A percentile compares a stretch with the other conserved stretches of the same genome.
phyloP scores from a whole-genome alignment of 1,284 basidiomycete species.

The Malassezia cuniculi region DNA sequence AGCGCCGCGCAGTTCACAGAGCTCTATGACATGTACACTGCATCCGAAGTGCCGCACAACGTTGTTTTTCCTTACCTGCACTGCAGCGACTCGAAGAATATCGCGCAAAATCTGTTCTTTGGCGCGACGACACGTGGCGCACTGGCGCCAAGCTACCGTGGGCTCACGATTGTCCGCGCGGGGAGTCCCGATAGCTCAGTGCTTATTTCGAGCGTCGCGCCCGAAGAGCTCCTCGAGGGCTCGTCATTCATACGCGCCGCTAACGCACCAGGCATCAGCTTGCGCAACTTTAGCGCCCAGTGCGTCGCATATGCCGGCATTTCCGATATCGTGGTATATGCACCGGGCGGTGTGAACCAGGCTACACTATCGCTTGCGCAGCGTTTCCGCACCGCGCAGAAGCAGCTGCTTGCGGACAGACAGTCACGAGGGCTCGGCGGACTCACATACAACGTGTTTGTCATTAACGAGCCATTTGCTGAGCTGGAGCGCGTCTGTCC shows the following conservation, averaged over 20 bases:
- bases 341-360: constrained; percentile 31
- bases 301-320: constrained; percentile 68
- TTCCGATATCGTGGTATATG: constrained; percentile 77
- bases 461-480: constrained; percentile 57
- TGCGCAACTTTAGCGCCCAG: constrained; percentile 44
- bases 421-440: constrained; percentile 53
- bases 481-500: constrained; percentile 49
- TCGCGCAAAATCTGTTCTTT: constrained; percentile 36
- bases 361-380: constrained; percentile 27
- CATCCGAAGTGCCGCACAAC: constrained; percentile 30
- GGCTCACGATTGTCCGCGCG: constrained; percentile 39
- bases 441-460: constrained; percentile 70
- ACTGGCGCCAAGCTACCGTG: constrained; percentile 32
- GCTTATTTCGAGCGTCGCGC: constrained; percentile 31
- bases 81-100: constrained; percentile 34
- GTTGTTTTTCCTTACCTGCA: constrained; percentile 42
- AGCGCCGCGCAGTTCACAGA: constrained; percentile 27
- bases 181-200: constrained; percentile 20
- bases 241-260: neutral
- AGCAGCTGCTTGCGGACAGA: constrained; percentile 35
- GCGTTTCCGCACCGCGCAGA: constrained; percentile 34
- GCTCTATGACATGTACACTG: constrained; percentile 23
- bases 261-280: constrained; percentile 20
- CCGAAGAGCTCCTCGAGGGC: constrained; percentile 19
- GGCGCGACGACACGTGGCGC: constrained; percentile 22